Base-by-base conservation (phyloP, 2,329 filamentous ascomycete genomes). In the Penicillium paneum region DNA sequence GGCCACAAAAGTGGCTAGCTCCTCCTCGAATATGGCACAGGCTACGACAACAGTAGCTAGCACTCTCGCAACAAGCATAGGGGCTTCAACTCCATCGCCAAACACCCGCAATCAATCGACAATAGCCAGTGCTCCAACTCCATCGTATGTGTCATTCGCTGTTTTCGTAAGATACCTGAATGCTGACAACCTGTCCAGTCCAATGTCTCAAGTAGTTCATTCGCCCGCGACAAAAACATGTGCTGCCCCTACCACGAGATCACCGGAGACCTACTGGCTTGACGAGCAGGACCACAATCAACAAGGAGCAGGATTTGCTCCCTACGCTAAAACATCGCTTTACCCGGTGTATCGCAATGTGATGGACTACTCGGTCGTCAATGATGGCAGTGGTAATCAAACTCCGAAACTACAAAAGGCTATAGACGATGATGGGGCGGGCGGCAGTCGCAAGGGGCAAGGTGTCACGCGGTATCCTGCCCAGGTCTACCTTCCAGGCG, bases 291-390 rank as follows among this genome's bases (percentile, higher is more conserved):
- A 69, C 31, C 67, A 69, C 39, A 65, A 56, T 5, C 56, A 59
- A 21, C 19, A 49, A 7, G 63, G 56, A 3, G 55, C 65, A 11
- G 67, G 66, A 3, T 60, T 62, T 21, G 67, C 67, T 5, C 66
- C 67, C 5, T 62, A 63, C 5, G 52, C 52, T 8, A 50, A 44
- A 31, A 49, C 47, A 1, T 56, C 58, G 1, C 11, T 21, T 0
- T 70, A 70, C 40, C 57, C 62, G 0, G 67, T 70, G 0, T 70
- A 63, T 32, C 66, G 67, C 5, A 70, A 70, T 47, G 65, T 64
- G 2, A 59, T 63, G 56, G 56, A 66, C 38, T 70, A 70, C 49
- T 46, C 43, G 1, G 67, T 59, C 7, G 36, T 50, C 13, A 65
- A 64, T 21, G 64, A 70, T 38, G 67, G 67, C 1, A 50, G 55